Evolutionary conservation across 805 yeast species (phyloP), one percentile per base, ranked within the genome.

Genomic region (Komagataella populi): DNA sequence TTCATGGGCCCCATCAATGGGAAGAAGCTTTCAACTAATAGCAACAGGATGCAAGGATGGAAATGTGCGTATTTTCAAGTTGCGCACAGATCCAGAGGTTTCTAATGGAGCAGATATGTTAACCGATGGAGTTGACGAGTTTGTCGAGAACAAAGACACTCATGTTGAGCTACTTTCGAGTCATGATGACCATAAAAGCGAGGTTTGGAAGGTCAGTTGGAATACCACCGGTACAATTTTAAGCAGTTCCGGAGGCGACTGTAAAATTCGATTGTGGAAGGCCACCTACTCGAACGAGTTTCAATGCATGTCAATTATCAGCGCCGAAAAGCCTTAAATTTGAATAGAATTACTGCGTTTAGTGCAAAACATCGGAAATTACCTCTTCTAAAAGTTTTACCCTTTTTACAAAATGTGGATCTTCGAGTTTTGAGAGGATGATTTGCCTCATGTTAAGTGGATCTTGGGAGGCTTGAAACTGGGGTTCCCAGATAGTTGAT

Each of bases 31-130:
- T 63, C 96, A 91, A 59, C 70, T 90, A 48, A 73, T 93, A 46
- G 98, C 99, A 0, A 91, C 98, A 0, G 98, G 95, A 4, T 89
- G 96, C 63, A 89, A 89, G 63, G 99, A 93, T 64, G 99, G 98
- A 1, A 80, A 73, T 60, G 89, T 93, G 8, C 77, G 98, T 50
- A 83, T 93, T 2, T 91, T 83, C 72, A 87, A 85, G 64, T 71
- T 89, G 5, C 10, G n/a, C 10, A 70, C 72, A 3, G 89, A 83
- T 54, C 39, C 39, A 7, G 56, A 61, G 36, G 46, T 36, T 14
- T 49, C 51, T 17, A 30, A 46, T 45, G 45, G 23, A 18, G 47
- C 44, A 6, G 53, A 51, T 20, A 12, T 18, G 14, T n/a, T 50
- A 23, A 43, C 23, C 22, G 45, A 22, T 10, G 36, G 44, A 10